phyloP scores from a whole-genome alignment of 768 basidiomycete genomes.

The Cantharellus cinnabarinus region DNA sequence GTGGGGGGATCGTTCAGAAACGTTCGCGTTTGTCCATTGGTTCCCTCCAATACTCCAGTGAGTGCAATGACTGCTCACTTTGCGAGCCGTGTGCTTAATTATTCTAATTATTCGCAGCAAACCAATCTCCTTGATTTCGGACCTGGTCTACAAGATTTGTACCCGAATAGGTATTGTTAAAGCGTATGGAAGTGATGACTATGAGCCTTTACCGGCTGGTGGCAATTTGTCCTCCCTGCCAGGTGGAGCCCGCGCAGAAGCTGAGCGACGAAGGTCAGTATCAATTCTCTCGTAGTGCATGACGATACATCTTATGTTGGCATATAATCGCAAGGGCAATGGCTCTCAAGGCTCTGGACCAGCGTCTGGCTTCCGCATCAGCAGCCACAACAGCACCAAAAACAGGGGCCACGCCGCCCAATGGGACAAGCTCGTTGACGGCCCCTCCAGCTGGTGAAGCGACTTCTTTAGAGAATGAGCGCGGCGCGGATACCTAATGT shows the following conservation, averaged over 20 bases:
- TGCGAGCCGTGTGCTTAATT: neutral
- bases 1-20: slow-evolving; percentile 90
- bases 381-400: neutral
- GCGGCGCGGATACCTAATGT: no score
- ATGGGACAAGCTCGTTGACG: no score
- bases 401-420: no score
- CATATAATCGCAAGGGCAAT: slow-evolving; percentile 40
- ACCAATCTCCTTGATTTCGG: slow-evolving; percentile 47
- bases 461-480: no score
- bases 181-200: slow-evolving; percentile 28
- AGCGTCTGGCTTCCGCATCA: slow-evolving; percentile 41
- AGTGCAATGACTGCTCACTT: slow-evolving; percentile 16
- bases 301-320: slow-evolving; percentile 1
- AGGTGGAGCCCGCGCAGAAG: slow-evolving; percentile 84
- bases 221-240: slow-evolving; percentile 56
- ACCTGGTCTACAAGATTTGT: slow-evolving; percentile 38
- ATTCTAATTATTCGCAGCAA: slow-evolving; percentile 25
- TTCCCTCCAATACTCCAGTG: slow-evolving; percentile 93
- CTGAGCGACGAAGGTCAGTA: slow-evolving; percentile 75
- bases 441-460: no score
- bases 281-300: neutral
- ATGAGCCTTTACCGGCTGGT: slow-evolving; percentile 27
- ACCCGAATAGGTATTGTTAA: slow-evolving; percentile 58
- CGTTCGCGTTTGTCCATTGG: slow-evolving; percentile 86
- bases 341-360: slow-evolving; percentile 91